Conservation (phyloP, 1,139 yeast species). For the Pichia sp. region DNA sequence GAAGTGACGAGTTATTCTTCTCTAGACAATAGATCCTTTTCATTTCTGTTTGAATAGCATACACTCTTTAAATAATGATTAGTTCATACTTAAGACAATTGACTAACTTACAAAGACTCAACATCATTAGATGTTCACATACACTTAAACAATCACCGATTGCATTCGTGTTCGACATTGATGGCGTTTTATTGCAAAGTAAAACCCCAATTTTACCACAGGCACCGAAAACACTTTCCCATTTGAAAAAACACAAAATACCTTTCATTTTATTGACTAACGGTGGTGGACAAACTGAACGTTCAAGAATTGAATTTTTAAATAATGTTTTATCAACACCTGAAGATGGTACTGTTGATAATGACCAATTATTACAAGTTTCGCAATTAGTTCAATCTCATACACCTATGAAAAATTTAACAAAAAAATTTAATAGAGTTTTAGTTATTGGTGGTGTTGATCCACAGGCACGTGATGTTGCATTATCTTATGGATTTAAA, state of each 20-base stretch:
- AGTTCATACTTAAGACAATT: not conserved
- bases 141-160: slow-evolving; percentile 10
- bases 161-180: slow-evolving; percentile 44
- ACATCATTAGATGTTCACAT: not conserved
- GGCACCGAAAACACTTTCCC: slow-evolving; percentile 58
- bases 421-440: slow-evolving; percentile 50
- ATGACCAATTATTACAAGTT: slow-evolving; percentile 38
- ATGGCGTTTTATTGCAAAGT: slow-evolving; percentile 86
- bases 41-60: no score
- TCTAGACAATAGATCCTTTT: no score
- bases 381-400: slow-evolving; percentile 81
- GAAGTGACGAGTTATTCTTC: no score
- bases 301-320: slow-evolving; percentile 52
- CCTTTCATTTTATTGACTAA: slow-evolving; percentile 86
- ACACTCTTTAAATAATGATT: no score
- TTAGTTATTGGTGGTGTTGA: slow-evolving; percentile 83
- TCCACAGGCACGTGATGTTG: slow-evolving; percentile 65
- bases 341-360: slow-evolving; percentile 28
- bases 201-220: slow-evolving; percentile 45
- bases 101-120: not conserved
- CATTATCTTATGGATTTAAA: slow-evolving; percentile 70
- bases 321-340: slow-evolving; percentile 38
- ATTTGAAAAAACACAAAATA: slow-evolving; percentile 47
- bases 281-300: slow-evolving; percentile 84
- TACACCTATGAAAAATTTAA: slow-evolving; percentile 74